These are phyloP conservation scores for Neocallimastix lanati DNA, from an alignment of 192 early-diverging fungal genomes.

Conservation along the genomic window DNA sequence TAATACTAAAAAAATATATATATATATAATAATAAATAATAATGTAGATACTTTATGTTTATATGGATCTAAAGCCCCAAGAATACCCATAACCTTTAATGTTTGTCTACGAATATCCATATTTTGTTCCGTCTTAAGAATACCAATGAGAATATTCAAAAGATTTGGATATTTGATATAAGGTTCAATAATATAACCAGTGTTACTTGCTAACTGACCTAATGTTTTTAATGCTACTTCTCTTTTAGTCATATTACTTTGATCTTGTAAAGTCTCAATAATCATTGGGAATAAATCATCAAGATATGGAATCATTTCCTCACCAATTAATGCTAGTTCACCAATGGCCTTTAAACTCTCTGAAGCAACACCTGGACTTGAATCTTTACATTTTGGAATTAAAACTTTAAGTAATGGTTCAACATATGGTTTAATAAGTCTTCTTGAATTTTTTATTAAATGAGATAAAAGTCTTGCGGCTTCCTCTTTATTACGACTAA, in stretches of 20 bases:
- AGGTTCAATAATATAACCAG: conserved; percentile 58
- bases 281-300: conserved; percentile 66
- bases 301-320: conserved; percentile 62
- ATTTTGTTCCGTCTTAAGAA: conserved; percentile 66
- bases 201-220: conserved; percentile 65
- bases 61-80: conserved; percentile 91
- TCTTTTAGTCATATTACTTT: conserved; percentile 61
- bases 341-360: conserved; percentile 60
- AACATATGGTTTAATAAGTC: conserved; percentile 76
- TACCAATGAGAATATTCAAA: conserved; percentile 51
- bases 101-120: conserved; percentile 58
- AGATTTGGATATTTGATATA: conserved; percentile 76
- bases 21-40: too few relatives aligned
- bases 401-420: conserved; percentile 69
- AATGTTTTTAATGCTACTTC: conserved; percentile 75
- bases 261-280: conserved; percentile 75
- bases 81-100: conserved; percentile 76
- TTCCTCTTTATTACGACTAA: conserved; percentile 71
- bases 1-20: too few relatives aligned
- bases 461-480: conserved; percentile 57
- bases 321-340: conserved; percentile 64
- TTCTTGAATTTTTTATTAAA: conserved; percentile 55
- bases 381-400: conserved; percentile 61
- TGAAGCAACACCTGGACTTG: conserved; percentile 59
- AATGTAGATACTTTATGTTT: conserved; percentile 38